Evolutionary conservation across 2,329 filamentous ascomycete species (phyloP).

Genomic region (Pseudogymnoascus sp.): DNA sequence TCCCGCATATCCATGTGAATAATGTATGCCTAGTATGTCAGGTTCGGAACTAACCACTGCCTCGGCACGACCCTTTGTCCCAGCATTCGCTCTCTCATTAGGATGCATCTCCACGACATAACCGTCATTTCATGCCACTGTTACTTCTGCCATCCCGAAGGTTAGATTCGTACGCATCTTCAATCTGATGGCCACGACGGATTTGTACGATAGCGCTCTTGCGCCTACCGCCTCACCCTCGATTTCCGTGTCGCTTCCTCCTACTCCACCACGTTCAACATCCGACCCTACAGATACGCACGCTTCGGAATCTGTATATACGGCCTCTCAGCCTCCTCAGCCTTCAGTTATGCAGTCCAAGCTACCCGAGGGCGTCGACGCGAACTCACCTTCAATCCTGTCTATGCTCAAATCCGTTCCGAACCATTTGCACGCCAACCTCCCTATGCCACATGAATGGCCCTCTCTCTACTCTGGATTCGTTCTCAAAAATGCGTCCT

Average conservation of each 20-base stretch:
- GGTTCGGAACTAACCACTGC: neutral
- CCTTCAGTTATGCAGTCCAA: neutral
- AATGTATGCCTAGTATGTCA: neutral
- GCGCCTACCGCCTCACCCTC: conserved; percentile 1
- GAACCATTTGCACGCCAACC: conserved; percentile 35
- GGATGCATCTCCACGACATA: neutral
- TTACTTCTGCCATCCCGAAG: neutral
- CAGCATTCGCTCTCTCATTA: neutral
- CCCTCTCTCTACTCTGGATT: conserved; percentile 75
- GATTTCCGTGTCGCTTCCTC: conserved; percentile 4
- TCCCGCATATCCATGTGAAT: neutral
- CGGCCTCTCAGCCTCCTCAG: neutral
- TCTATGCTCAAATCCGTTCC: conserved; percentile 1
- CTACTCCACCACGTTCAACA: conserved; percentile 8
- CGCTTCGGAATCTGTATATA: neutral
- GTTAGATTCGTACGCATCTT: neutral
- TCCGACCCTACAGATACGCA: conserved; percentile 5
- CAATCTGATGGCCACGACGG: neutral
- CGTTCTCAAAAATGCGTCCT: conserved; percentile 88
- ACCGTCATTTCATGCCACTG: neutral
- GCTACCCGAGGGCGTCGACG: neutral
- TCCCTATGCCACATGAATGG: conserved; percentile 58
- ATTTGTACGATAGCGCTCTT: conserved; percentile 9
- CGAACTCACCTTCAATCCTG: neutral
- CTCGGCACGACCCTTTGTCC: conserved; percentile 1